phyloP scores from a whole-genome alignment of 2,329 filamentous ascomycete species.

The Ceratocystis albifundus region DNA sequence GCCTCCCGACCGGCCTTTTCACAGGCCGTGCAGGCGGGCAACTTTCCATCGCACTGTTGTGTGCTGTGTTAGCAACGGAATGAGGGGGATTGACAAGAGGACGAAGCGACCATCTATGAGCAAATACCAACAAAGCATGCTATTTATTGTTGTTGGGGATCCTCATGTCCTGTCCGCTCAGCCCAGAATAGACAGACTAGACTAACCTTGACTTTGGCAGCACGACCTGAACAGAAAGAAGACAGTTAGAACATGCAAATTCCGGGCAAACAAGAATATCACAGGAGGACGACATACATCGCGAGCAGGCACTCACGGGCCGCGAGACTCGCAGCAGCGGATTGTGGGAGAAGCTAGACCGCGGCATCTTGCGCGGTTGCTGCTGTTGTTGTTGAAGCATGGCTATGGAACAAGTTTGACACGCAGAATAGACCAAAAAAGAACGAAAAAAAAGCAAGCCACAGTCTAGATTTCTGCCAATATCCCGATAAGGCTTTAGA shows the following conservation, averaged over 20 bases:
- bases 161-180: neutral
- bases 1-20: constrained; percentile 77
- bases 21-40: constrained; percentile 89
- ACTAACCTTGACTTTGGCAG: constrained; percentile 77
- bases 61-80: neutral
- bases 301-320: constrained; percentile 67
- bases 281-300: constrained; percentile 41
- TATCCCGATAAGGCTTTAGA: neutral
- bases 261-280: neutral
- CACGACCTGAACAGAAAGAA: constrained; percentile 45
- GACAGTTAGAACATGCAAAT: neutral
- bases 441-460: neutral
- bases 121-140: constrained; percentile 11
- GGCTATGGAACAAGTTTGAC: constrained; percentile 28
- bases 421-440: neutral
- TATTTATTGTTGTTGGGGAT: neutral
- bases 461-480: neutral
- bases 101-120: neutral
- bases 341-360: constrained; percentile 41
- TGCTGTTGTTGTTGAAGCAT: constrained; percentile 19
- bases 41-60: constrained; percentile 74
- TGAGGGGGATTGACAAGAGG: neutral
- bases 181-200: constrained; percentile 23
- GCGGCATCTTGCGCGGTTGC: constrained; percentile 28
- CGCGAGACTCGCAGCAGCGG: constrained; percentile 62